Base-by-base conservation (phyloP, 2,329 filamentous ascomycete species). In the Penicillium italicum region DNA sequence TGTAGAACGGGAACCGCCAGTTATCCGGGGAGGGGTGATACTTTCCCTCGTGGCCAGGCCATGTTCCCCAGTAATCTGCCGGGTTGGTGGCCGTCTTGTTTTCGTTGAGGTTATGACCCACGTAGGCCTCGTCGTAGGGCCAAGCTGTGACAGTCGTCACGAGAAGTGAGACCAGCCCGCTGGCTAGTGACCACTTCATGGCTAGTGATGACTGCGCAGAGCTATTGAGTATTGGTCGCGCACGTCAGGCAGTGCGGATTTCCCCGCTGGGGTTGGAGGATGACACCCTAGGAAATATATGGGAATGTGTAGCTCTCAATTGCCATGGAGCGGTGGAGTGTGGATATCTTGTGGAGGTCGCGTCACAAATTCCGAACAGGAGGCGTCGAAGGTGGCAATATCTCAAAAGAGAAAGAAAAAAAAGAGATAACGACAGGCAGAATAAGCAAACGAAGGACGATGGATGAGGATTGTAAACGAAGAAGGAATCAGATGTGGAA, bases 1-100 rank as follows among this genome's bases (percentile, higher is more conserved):
- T 85, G 66, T 87, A 88, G 66, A 86, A 83, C 0, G 85, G 85
- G 56, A 87, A 80, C 22, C 85, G 77, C 85, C 85, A 88, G 62
- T 83, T 86, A 0, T 73, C 65, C 1, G 85, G 85, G 20, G 84
- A 86, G 0, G 75, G 69, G 11, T 72, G 64, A 61, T 82, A 86
- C 30, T 61, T 63, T 24, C 60, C 58, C 5, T 53, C 26, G 11
- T 84, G 80, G 59, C 76, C 71, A 24, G 70, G 72, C 80, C 82
- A 80, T 73, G 77, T 70, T 60, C 83, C 80, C 65, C 71, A 80
- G 67, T 87, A 87, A 36, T 87, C 76, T 31, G 81, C 71, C 1
- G 84, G 82, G 52, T 79, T 67, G 20, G 69, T 77, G 14, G 85
- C 83, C 40, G 76, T 73, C 62, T 80, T 67, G 66, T 87, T 86